Conservation (phyloP, 2,329 filamentous ascomycete species). For the Pseudocercospora ulei region DNA sequence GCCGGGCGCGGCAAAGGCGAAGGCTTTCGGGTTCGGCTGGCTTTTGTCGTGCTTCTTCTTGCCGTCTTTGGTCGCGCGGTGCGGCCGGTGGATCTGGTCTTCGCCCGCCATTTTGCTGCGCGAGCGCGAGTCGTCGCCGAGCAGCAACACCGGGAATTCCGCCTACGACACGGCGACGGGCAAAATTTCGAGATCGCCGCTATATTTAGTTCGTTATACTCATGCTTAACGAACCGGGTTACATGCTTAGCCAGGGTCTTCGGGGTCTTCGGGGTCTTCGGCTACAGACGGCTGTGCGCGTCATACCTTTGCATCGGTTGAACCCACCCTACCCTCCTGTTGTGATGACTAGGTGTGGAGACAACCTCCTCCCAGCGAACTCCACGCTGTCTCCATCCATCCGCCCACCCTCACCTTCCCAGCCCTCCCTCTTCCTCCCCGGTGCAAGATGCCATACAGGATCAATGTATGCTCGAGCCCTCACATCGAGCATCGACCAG, state of each 20-base stretch:
- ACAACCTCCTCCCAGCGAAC: not conserved
- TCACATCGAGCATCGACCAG: not conserved
- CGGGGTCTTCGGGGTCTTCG: not conserved
- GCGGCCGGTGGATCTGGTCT: slow-evolving; percentile 72
- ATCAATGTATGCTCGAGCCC: slow-evolving; percentile 27
- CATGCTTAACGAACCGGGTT: too few relatives aligned
- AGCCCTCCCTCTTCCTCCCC: too few relatives aligned
- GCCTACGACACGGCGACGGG: not conserved
- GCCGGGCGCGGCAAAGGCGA: slow-evolving; percentile 72
- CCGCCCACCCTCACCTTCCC: slow-evolving; percentile 11
- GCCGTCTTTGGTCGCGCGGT: slow-evolving; percentile 81
- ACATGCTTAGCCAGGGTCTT: slow-evolving; percentile 6
- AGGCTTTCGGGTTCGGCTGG: slow-evolving; percentile 82
- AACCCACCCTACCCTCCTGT: not conserved
- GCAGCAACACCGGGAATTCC: too few relatives aligned
- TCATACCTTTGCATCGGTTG: slow-evolving; percentile 7
- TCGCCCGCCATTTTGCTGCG: slow-evolving; percentile 32
- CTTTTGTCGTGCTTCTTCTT: slow-evolving; percentile 54
- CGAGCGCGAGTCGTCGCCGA: slow-evolving; percentile 7
- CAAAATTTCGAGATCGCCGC: slow-evolving; percentile 8
- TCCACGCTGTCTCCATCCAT: slow-evolving; percentile 8
- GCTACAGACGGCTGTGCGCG: slow-evolving; percentile 10
- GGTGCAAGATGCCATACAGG: slow-evolving; percentile 23
- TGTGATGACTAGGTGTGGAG: too few relatives aligned
- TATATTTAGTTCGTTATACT: too few relatives aligned